Evolutionary conservation across 2,329 filamentous ascomycete species (phyloP).

Genomic region (Cladophialophora psammophila): DNA sequence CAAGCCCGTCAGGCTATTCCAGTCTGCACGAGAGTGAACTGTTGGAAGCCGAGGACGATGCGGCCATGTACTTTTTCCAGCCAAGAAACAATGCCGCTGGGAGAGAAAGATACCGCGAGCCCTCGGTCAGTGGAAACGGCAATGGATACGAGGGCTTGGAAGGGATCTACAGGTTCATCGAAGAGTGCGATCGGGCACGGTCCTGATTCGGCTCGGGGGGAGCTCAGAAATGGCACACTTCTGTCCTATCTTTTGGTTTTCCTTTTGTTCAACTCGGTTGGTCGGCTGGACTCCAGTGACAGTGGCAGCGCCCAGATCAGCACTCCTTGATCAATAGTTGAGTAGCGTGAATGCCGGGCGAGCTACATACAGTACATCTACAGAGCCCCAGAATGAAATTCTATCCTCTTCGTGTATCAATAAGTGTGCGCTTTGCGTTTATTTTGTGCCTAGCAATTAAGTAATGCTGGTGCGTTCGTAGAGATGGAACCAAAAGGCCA

Average conservation of each 20-base stretch:
- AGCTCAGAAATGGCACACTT: not conserved
- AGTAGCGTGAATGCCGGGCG: not conserved
- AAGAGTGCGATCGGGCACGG: conserved; percentile 65
- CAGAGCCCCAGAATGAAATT: conserved; percentile 32
- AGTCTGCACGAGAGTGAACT: conserved; percentile 62
- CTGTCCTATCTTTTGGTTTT: conserved; percentile 5
- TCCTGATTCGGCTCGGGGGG: conserved; percentile 5
- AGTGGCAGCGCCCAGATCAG: not conserved
- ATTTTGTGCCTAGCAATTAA: not conserved
- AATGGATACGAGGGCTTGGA: conserved; percentile 65
- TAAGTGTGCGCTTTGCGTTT: not conserved
- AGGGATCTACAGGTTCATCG: conserved; percentile 71
- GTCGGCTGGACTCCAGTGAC: not conserved
- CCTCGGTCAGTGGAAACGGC: conserved; percentile 34
- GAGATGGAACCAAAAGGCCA: not conserved
- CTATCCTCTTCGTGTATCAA: conserved; percentile 1
- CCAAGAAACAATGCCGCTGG: conserved; percentile 34
- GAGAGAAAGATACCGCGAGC: conserved; percentile 26
- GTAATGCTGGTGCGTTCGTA: not conserved
- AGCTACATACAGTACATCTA: conserved; percentile 3
- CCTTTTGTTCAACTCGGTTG: not conserved
- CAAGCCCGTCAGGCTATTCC: conserved; percentile 63
- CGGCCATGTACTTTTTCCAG: conserved; percentile 39
- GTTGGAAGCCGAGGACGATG: conserved; percentile 46
- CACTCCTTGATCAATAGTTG: not conserved